Base-by-base conservation (phyloP, 208 protist species). In the Leptomonas seymouri region DNA sequence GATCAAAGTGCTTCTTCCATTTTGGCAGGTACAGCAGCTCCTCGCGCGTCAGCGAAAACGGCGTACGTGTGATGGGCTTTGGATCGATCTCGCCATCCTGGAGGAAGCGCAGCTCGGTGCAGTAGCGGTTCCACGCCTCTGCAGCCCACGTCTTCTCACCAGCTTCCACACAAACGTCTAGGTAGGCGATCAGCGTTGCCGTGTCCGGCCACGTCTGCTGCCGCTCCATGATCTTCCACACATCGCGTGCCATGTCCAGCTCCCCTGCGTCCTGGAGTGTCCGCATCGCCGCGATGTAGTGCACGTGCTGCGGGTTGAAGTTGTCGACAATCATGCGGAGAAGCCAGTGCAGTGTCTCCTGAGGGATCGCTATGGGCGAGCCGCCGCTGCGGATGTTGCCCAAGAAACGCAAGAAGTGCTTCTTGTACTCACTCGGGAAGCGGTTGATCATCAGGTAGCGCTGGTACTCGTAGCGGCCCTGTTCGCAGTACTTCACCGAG, bases 1-100 rank as follows among this genome's bases (percentile, higher is more conserved):
- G 91, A 67, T 96, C 91, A 62, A 95, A 97, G 76, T 96, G 93
- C 71, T 97, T 97, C 76, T 97, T 97, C 93, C 93, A 97, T 76
- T 95, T 96, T 5, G 93, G 93, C 27, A 97, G 80, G 59, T 95
- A 94, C 36, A 96, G 74, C 64, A 96, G 75, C 65, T 97, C 90
- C 48, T 97, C 89, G 20, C 93, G 74, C 6, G 80, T 96, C 46
- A 97, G 82, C 28, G 86, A 90, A 78, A 96, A 95, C 7, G 89
- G 90, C 16, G 84, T 83, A 67, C 93, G 89, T 21, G 90, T 87
- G 60, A 97, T 75, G 20, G 93, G 93, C 76, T 97, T 97, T 21
- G 93, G 93, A 65, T 97, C 93, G 21, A 87, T 84, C 67, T 97
- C 93, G 25, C 89, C 90, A 18, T 65, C 31, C 58, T 82, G 45